Evolutionary conservation across 1,284 basidiomycete species (phyloP), one percentile per base, ranked within the genome.

Genomic region (Ceratobasidium sp.): DNA sequence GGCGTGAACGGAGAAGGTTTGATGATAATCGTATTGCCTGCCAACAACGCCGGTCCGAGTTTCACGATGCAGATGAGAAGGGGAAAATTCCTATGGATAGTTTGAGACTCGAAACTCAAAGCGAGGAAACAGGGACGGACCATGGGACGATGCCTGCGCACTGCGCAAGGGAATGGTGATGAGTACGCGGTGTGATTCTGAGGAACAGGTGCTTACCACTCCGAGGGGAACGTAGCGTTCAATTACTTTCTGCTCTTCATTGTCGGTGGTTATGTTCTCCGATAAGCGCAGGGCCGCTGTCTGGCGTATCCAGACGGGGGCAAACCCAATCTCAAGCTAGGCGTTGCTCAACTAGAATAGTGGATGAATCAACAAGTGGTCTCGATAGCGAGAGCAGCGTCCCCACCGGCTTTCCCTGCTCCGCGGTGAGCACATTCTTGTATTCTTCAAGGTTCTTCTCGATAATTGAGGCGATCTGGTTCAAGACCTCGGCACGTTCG

Each of bases 1-100:
- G 96, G 97, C 0, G 95, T 97, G 76, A 95, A 85, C 84, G 98
- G 97, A 43, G 95, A 95, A 13, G 96, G 94, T 85, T 98, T 95
- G 91, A 96, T 92, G 78, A 96, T 92, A 80, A 96, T 91, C 17
- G 92, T 92, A 84, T 94, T 95, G 64, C 95, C 95, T 54, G 90
- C 90, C 9, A 96, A 95, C 71, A 97, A 88, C 3, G 96, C 96
- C 32, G 96, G 95, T 8, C 91, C 95, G 68, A 96, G 88, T 85
- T 97, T 97, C 94, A 95, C 96, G 9, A 65, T 22, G 17, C 71
- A 64, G 4, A 74, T 19, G 32, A 65, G 17, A 2, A 74, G 29
- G 8, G 71, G 71, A 13, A 49, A 19, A 34, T 74, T 74, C 71
- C 59, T 74, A 43, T 74, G 5, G 43, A 11, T 4, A 44, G 29